A percentile compares a stretch with the other conserved stretches of the same genome.
phyloP scores from a whole-genome alignment of 208 protist species.

The Leishmania lainsoni region DNA sequence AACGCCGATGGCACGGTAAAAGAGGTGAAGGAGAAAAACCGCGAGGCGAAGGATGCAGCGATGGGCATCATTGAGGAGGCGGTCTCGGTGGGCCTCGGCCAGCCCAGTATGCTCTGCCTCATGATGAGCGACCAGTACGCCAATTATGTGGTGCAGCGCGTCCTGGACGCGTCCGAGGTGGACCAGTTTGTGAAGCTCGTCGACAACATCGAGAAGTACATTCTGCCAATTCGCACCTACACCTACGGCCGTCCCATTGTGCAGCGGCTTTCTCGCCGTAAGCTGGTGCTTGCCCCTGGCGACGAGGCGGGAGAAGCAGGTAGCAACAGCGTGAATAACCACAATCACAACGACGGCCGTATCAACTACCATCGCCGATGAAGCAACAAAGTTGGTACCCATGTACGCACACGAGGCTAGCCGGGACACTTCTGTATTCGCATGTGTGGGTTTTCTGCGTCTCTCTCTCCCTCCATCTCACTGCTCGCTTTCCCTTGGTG shows the following conservation, averaged over 20 bases:
- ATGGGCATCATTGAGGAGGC: slow-evolving; percentile 71
- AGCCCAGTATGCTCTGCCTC: slow-evolving; percentile 80
- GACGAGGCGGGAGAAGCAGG: slow-evolving; percentile 34
- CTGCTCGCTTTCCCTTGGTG: neutral
- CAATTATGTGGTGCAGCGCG: slow-evolving; percentile 98
- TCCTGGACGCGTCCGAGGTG: slow-evolving; percentile 92
- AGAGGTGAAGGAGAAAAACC: slow-evolving; percentile 74
- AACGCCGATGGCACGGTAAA: slow-evolving; percentile 41
- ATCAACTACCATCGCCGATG: slow-evolving; percentile 21
- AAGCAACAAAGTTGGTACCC: neutral
- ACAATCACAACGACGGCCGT: slow-evolving; percentile 10
- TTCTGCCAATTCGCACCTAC: slow-evolving; percentile 92
- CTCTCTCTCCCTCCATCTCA: neutral
- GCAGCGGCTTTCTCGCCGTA: slow-evolving; percentile 85
- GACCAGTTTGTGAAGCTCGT: slow-evolving; percentile 81
- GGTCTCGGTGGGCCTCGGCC: slow-evolving; percentile 37
- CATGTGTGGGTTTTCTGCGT: neutral
- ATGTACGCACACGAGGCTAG: neutral
- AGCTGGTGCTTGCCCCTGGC: slow-evolving; percentile 66
- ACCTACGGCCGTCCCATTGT: slow-evolving; percentile 97
- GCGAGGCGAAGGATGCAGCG: slow-evolving; percentile 78
- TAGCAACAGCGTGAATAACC: slow-evolving; percentile 12
- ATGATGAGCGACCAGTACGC: slow-evolving; percentile 98
- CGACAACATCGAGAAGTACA: slow-evolving; percentile 88
- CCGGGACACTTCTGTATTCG: neutral